Percentiles rank a stretch among this genome's conserved stretches.
Conservation (phyloP, 208 protist species). For the Leishmania braziliensis region DNA sequence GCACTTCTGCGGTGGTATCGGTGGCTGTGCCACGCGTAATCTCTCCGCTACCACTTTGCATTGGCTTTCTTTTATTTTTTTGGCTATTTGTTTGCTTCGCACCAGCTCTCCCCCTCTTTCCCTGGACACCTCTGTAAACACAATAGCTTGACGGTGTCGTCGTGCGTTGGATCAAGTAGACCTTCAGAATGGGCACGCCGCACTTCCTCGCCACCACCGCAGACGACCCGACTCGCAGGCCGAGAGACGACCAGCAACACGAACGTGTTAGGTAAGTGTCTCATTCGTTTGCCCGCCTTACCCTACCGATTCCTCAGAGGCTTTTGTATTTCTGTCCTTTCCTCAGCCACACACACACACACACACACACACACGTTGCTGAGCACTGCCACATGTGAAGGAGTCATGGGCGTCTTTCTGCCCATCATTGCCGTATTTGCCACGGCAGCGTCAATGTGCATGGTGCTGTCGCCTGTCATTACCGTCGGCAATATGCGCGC, state of each 20-base stretch:
- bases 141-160: neutral
- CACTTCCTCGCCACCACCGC: neutral
- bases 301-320: neutral
- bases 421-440: slow-evolving; percentile 40
- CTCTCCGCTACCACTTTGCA: neutral
- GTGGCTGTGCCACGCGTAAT: neutral
- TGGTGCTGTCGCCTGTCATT: slow-evolving; percentile 58
- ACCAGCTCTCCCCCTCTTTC: neutral
- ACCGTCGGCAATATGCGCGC: slow-evolving; percentile 49
- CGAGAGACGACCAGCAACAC: neutral
- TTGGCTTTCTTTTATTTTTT: slow-evolving; percentile 21
- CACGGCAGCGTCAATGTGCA: slow-evolving; percentile 51
- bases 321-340: neutral
- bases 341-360: neutral
- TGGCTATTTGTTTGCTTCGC: neutral
- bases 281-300: neutral
- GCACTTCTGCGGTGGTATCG: neutral
- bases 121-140: neutral
- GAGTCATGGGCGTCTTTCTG: slow-evolving; percentile 35
- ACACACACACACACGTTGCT: neutral
- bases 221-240: neutral
- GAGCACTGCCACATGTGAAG: neutral
- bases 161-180: neutral
- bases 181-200: neutral
- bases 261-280: neutral